Evolutionary conservation across 352 stramenopile species (phyloP).

Genomic region (Aphanomyces invadans): DNA sequence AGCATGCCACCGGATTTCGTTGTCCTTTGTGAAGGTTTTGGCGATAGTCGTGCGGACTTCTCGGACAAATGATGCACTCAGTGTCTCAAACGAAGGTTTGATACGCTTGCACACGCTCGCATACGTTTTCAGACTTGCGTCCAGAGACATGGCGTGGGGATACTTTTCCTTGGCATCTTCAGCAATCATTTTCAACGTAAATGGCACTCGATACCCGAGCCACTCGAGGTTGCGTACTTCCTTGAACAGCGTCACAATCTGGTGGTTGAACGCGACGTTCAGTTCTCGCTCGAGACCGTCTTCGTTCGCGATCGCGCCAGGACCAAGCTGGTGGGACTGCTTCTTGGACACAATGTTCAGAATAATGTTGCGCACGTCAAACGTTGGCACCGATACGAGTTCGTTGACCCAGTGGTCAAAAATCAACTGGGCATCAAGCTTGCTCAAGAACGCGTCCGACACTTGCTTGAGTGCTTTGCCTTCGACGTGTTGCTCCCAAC

Average conservation of each 20-base stretch:
- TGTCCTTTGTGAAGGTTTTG: slow-evolving; percentile 85
- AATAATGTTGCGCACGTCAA: slow-evolving; percentile 89
- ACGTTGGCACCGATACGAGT: slow-evolving; percentile 84
- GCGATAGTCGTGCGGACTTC: slow-evolving; percentile 77
- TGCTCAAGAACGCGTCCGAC: slow-evolving; percentile 77
- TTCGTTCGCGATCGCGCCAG: not conserved
- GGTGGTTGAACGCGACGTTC: slow-evolving; percentile 93
- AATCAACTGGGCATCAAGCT: slow-evolving; percentile 86
- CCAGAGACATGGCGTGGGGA: slow-evolving; percentile 94
- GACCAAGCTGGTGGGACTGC: slow-evolving; percentile 32
- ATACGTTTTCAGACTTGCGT: slow-evolving; percentile 95
- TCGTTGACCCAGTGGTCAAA: slow-evolving; percentile 94
- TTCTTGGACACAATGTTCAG: slow-evolving; percentile 84
- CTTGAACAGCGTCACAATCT: slow-evolving; percentile 97
- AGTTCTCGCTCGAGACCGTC: slow-evolving; percentile 65
- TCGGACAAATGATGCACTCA: slow-evolving; percentile 65
- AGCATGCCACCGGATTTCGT: slow-evolving; percentile 86
- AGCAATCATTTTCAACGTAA: slow-evolving; percentile 92
- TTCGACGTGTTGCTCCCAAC: slow-evolving; percentile 97
- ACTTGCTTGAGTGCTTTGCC: slow-evolving; percentile 93
- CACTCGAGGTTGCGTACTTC: slow-evolving; percentile 98
- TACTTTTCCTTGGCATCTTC: slow-evolving; percentile 97
- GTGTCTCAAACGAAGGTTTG: slow-evolving; percentile 72
- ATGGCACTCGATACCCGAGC: slow-evolving; percentile 95
- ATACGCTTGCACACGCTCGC: slow-evolving; percentile 64